Conservation (phyloP, 1,284 basidiomycete genomes). For the Stygiomarasmius scandens region DNA sequence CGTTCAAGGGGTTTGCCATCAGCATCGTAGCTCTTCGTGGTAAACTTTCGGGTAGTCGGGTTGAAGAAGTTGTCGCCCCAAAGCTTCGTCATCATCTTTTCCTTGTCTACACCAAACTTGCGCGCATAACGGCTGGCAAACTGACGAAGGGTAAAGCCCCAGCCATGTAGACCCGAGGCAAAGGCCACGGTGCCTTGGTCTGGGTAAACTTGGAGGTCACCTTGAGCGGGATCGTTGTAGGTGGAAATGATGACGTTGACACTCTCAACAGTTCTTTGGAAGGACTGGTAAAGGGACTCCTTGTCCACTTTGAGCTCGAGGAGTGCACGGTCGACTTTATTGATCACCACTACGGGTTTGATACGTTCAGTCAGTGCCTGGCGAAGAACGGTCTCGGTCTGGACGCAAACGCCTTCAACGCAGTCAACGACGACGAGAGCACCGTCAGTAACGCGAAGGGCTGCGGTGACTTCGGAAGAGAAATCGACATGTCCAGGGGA, state of each 20-base stretch:
- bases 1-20: conserved; percentile 92
- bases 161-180: conserved; percentile 99
- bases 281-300: conserved; percentile 97
- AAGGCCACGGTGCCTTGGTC: conserved; percentile 99
- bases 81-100: conserved; percentile 97
- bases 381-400: conserved; percentile 99
- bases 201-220: conserved; percentile 99
- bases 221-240: conserved; percentile 93
- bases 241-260: conserved; percentile 99
- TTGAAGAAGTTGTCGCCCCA: conserved; percentile 99
- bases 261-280: conserved; percentile 96
- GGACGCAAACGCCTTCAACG: conserved; percentile 99
- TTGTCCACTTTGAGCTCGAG: conserved; percentile 48
- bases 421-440: conserved; percentile 99
- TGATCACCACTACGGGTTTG: conserved; percentile 99
- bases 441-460: conserved; percentile 99
- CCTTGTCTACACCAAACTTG: conserved; percentile 99
- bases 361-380: conserved; percentile 98
- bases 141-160: conserved; percentile 99
- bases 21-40: conserved; percentile 75
- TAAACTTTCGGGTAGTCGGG: conserved; percentile 97
- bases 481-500: conserved; percentile 99
- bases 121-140: conserved; percentile 96
- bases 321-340: conserved; percentile 89
- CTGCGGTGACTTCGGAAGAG: conserved; percentile 99